Evolutionary conservation across 345 rosid genomes (phyloP).

Genomic region (Corchorus capsularis): DNA sequence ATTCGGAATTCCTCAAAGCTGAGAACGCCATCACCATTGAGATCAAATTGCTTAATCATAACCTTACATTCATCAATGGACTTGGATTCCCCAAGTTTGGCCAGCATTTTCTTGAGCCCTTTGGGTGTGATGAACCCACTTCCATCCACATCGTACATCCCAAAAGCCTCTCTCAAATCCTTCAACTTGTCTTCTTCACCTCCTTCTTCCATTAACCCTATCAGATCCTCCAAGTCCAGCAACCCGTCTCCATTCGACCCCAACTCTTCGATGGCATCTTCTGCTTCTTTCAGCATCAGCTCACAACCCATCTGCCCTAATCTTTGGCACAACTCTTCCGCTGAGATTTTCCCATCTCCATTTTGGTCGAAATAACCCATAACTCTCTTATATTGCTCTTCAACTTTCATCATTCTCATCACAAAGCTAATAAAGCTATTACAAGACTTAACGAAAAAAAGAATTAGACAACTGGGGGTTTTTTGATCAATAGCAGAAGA

Average conservation of each 20-base stretch:
- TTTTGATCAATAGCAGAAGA: background rate
- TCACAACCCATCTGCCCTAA: conserved; percentile 34
- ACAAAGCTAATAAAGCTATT: background rate
- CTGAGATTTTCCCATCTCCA: conserved; percentile 52
- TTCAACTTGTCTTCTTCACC: conserved; percentile 49
- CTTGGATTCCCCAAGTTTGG: conserved; percentile 44
- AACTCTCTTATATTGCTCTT: conserved; percentile 27
- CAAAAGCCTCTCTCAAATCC: conserved; percentile 47
- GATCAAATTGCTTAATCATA: conserved; percentile 49
- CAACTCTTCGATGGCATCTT: conserved; percentile 27
- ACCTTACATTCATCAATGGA: conserved; percentile 41
- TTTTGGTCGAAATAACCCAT: conserved; percentile 40
- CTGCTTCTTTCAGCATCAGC: conserved; percentile 34
- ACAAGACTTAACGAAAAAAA: background rate
- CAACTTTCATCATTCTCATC: background rate
- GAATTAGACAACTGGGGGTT: no score
- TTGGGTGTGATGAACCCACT: conserved; percentile 44
- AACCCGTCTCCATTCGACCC: conserved; percentile 56
- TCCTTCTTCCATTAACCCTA: conserved; percentile 44
- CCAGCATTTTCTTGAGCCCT: conserved; percentile 42
- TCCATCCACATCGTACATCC: conserved; percentile 44
- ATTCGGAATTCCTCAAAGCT: conserved; percentile 52
- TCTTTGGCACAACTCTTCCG: conserved; percentile 38
- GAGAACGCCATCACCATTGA: conserved; percentile 49
- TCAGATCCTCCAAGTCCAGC: conserved; percentile 46